Evolutionary conservation across 108 stramenopile genomes (phyloP).

Genomic region (Cyclotella sp.): DNA sequence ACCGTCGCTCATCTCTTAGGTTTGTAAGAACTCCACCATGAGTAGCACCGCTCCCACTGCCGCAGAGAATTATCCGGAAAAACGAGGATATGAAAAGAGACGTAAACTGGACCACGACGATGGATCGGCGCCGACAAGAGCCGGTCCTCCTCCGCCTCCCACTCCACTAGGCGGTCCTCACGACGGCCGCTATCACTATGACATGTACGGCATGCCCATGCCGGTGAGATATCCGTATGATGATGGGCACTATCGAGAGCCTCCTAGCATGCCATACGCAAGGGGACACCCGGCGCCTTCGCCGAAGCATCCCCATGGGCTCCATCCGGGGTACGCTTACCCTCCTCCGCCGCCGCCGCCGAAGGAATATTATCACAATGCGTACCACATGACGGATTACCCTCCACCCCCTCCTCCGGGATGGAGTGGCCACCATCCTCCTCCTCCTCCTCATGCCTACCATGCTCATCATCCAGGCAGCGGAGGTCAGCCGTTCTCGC

Average conservation of each 20-base stretch:
- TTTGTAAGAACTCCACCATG: constrained; percentile 7
- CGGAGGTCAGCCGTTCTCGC: constrained; percentile 5
- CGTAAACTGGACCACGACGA: constrained; percentile 23
- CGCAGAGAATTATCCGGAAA: neutral
- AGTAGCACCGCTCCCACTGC: neutral
- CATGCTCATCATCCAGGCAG: constrained; percentile 1
- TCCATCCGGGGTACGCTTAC: constrained; percentile 16
- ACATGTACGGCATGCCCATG: constrained; percentile 16
- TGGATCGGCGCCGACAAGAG: neutral
- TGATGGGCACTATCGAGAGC: constrained; percentile 13
- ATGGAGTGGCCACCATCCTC: neutral
- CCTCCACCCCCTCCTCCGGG: constrained; percentile 22
- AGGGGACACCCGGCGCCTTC: constrained; percentile 7
- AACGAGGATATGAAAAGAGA: constrained; percentile 18
- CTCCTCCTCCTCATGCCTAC: constrained; percentile 2
- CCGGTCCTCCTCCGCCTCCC: constrained; percentile 6
- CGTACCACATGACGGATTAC: constrained; percentile 7
- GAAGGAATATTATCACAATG: constrained; percentile 13
- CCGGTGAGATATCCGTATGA: constrained; percentile 10
- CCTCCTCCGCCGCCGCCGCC: constrained; percentile 25
- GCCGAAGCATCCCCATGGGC: constrained; percentile 5
- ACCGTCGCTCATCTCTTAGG: neutral
- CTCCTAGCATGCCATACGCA: constrained; percentile 28
- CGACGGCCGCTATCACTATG: constrained; percentile 20
- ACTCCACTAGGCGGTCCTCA: neutral